Percentiles rank a stretch among this genome's conserved stretches.
Conservation (phyloP, 768 basidiomycete genomes). For the Panus rudis region DNA sequence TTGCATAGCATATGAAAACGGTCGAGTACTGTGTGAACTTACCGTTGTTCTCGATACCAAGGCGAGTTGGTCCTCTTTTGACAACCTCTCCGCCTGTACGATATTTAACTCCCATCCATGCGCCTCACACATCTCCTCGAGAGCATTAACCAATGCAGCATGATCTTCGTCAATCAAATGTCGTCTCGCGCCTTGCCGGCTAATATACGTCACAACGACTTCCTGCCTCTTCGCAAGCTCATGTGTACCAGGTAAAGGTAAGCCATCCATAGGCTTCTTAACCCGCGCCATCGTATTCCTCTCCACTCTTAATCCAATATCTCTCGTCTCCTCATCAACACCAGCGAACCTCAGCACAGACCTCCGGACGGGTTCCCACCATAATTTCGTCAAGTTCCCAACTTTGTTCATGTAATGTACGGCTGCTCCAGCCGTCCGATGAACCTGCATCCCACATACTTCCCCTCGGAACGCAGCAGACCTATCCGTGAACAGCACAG, state of each 20-base stretch:
- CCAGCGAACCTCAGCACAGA: slow-evolving; percentile 66
- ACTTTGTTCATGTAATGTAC: slow-evolving; percentile 41
- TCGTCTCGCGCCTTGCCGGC: slow-evolving; percentile 52
- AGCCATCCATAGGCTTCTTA: slow-evolving; percentile 9
- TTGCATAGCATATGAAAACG: background rate
- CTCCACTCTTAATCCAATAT: slow-evolving; percentile 20
- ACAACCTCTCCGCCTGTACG: slow-evolving; percentile 55
- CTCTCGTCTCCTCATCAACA: slow-evolving; percentile 27
- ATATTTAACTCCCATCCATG: slow-evolving; percentile 54
- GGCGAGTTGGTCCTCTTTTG: slow-evolving; percentile 69
- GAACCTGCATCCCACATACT: slow-evolving; percentile 55
- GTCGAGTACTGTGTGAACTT: slow-evolving; percentile 26
- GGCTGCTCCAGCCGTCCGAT: slow-evolving; percentile 69
- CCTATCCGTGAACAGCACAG: slow-evolving; percentile 64
- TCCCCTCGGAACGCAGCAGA: slow-evolving; percentile 68
- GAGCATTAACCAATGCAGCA: slow-evolving; percentile 39
- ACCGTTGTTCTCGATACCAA: slow-evolving; percentile 66
- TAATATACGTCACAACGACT: slow-evolving; percentile 68
- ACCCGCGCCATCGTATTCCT: slow-evolving; percentile 4
- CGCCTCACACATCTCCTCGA: slow-evolving; percentile 41
- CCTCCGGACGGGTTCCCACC: slow-evolving; percentile 74
- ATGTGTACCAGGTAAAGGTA: slow-evolving; percentile 16
- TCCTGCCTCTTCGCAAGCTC: slow-evolving; percentile 24
- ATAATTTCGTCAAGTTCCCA: slow-evolving; percentile 36
- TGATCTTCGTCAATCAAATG: slow-evolving; percentile 53